Percentiles rank a stretch among this genome's conserved stretches.
phyloP scores from a whole-genome alignment of 768 basidiomycete genomes.

The Serendipita indica region DNA sequence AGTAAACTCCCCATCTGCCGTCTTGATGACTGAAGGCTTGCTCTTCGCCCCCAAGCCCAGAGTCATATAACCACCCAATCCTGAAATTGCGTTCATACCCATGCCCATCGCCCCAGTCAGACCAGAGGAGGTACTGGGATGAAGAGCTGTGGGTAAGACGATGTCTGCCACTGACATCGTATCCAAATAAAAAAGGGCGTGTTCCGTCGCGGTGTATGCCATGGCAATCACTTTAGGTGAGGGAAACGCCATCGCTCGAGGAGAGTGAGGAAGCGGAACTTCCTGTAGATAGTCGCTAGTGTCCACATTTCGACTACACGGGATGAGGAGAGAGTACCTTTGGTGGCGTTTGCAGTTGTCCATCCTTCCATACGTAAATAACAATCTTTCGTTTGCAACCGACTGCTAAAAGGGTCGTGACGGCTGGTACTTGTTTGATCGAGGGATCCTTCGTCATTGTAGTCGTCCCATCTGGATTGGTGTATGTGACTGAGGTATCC shows the following conservation, averaged over 20 bases:
- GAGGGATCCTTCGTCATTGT: conserved; percentile 15
- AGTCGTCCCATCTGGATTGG: conserved; percentile 20
- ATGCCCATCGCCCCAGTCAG: conserved; percentile 31
- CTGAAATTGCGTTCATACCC: conserved; percentile 63
- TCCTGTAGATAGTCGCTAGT: conserved; percentile 43
- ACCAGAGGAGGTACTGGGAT: conserved; percentile 21
- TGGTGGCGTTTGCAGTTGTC: conserved; percentile 48
- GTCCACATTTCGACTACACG: too few relatives aligned
- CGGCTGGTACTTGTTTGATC: conserved; percentile 40
- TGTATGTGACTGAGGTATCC: conserved; percentile 43
- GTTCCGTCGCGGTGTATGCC: conserved; percentile 66
- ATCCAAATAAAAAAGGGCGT: conserved; percentile 55
- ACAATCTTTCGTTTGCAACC: conserved; percentile 79
- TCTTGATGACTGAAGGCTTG: conserved; percentile 44
- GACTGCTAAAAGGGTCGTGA: conserved; percentile 64
- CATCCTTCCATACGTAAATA: conserved; percentile 76
- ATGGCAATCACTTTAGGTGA: conserved; percentile 47
- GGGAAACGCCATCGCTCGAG: conserved; percentile 70
- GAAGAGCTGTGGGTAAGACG: conserved; percentile 19
- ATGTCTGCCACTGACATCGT: conserved; percentile 45
- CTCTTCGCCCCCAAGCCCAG: conserved; percentile 61
- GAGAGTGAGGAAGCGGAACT: conserved; percentile 69
- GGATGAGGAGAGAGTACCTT: conserved; percentile 34
- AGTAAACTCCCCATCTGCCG: conserved; percentile 48
- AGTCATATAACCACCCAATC: conserved; percentile 74